Base-by-base conservation (phyloP, 2,329 filamentous ascomycete genomes). In the Sporothrix protearum region DNA sequence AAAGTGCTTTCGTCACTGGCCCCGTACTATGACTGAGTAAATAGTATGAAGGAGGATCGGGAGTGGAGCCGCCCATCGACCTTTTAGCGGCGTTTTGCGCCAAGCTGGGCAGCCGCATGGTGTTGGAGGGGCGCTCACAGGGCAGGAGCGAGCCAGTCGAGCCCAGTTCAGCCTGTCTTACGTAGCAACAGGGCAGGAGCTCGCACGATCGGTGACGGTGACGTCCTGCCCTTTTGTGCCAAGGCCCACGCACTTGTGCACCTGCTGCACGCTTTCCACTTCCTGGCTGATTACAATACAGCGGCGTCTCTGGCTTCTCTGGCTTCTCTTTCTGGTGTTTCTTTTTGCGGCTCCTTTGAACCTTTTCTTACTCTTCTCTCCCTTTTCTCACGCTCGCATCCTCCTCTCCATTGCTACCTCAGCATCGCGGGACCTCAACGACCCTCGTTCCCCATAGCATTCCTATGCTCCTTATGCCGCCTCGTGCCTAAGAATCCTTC, bases 161-260 rank as follows among this genome's bases (percentile, higher is more conserved):
- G 57, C 33, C 39, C 39, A 39, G n/a, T 28, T 16, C n/a, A 45
- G 59, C 59, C n/a, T 61, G 55, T 61, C 55, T 61, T 64, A 64
- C 59, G 59, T 64, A 64, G 36, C 28, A 57, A 33, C 53, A 33
- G 28, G 28, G 28, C 28, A 57, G 57, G 53, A 57, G 33, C 36
- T 63, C 28, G n/a, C 16, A 19, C 36, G 59, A 25, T 39, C 45
- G 45, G 64, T 49, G 63, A 47, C 45, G 45, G 64, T 49, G 63
- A 47, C 63, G 63, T 49, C 45, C 63, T 66, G n/a, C 42, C 42
- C 16, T 22, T 49, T 66, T 49, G 25, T 49, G 63, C 63, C 63
- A 66, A 66, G 63, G 42, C 63, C 63, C 42, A 49, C 63, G n/a
- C 36, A 63, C 57, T 10, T 36, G 42, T 47, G 42, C 49, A 53